Conservation (phyloP, 495 filamentous ascomycete genomes). For the Lentithecium fluviatile region DNA sequence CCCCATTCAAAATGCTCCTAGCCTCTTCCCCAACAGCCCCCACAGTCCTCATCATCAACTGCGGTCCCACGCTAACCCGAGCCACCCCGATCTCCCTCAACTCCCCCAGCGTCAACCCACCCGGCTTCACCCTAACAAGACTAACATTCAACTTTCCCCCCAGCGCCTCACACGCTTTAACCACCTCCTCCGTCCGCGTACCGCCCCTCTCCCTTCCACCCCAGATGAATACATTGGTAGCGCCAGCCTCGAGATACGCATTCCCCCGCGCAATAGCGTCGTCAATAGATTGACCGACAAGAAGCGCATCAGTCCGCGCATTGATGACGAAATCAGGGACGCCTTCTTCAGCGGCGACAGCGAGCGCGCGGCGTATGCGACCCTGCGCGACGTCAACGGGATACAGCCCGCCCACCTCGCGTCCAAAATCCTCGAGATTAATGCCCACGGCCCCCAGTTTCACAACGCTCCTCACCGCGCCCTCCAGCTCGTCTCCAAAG, state of each 20-base stretch:
- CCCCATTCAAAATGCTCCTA: slow-evolving; percentile 14
- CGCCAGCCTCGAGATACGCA: slow-evolving; percentile 32
- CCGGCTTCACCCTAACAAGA: slow-evolving; percentile 12
- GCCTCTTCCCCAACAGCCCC: slow-evolving; percentile 23
- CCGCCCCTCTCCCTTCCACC: slow-evolving; percentile 23
- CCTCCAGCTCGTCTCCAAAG: slow-evolving; percentile 28
- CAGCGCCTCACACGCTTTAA: slow-evolving; percentile 20
- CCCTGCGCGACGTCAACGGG: slow-evolving; percentile 3
- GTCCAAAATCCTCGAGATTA: slow-evolving; percentile 33
- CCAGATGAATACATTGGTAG: slow-evolving; percentile 34
- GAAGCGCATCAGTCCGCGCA: slow-evolving; percentile 31
- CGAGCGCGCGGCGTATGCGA: slow-evolving; percentile 19
- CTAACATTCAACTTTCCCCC: slow-evolving; percentile 35
- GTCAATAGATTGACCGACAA: slow-evolving; percentile 8
- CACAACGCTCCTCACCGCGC: slow-evolving; percentile 14
- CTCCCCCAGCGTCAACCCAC: slow-evolving; percentile 22
- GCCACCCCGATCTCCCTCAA: slow-evolving; percentile 35
- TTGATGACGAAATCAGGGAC: slow-evolving; percentile 35
- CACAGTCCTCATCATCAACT: slow-evolving; percentile 25
- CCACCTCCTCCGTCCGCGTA: slow-evolving; percentile 25
- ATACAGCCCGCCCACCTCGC: slow-evolving; percentile 20
- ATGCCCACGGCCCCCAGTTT: slow-evolving; percentile 20
- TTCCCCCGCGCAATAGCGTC: slow-evolving; percentile 34
- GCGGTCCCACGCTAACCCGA: slow-evolving; percentile 35
- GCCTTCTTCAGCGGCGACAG: slow-evolving; percentile 14